Evolutionary conservation across 208 protist species (phyloP).

Genomic region (Acanthamoeba culbertsoni): DNA sequence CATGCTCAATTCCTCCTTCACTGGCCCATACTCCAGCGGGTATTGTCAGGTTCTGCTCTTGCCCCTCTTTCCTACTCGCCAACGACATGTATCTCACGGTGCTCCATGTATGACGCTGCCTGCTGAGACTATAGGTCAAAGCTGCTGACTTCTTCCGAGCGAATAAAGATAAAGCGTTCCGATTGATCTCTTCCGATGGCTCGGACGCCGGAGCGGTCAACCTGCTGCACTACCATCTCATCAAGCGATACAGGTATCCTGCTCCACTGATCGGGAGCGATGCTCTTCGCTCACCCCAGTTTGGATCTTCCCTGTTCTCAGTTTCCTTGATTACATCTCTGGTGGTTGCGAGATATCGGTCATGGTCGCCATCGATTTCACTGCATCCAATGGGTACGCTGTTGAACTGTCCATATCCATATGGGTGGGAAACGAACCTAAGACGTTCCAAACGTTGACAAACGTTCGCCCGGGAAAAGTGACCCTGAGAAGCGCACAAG

Average conservation of each 20-base stretch:
- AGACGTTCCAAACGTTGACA: neutral
- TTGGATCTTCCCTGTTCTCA: neutral
- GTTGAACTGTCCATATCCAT: neutral
- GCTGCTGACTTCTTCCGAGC: neutral
- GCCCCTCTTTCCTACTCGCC: no score
- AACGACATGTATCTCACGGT: no score
- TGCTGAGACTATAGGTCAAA: neutral
- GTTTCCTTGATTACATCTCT: conserved; percentile 72
- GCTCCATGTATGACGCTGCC: neutral
- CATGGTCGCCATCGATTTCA: conserved; percentile 79
- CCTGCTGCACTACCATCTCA: neutral
- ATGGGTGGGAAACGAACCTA: neutral
- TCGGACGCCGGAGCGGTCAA: neutral
- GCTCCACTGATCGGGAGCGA: neutral
- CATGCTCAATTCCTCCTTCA: neutral
- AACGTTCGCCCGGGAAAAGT: neutral
- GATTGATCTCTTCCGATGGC: neutral
- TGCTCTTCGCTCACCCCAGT: neutral
- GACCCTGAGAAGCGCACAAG: neutral
- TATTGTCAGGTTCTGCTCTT: neutral
- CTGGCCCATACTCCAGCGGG: neutral
- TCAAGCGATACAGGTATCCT: neutral
- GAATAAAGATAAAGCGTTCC: neutral
- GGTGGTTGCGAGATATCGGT: conserved; percentile 76
- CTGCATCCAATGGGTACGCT: conserved; percentile 67